Base-by-base conservation (phyloP, 345 rosid species). In the Hibiscus tridactylites region DNA sequence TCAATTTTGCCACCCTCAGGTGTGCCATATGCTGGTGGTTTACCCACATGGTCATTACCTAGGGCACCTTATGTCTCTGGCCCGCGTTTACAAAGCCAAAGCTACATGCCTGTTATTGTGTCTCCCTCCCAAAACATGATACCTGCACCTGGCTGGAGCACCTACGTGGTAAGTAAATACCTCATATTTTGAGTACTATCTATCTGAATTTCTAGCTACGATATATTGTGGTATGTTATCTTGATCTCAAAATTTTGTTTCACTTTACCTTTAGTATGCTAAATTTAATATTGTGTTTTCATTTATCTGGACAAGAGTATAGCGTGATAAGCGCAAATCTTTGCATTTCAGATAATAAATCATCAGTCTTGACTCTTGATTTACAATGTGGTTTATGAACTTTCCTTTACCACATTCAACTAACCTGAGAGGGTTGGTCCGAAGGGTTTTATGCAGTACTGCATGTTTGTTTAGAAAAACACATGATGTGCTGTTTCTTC, bases 101-200 rank as follows among this genome's bases (percentile, higher is more conserved):
- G 80, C 37, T 87, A 82, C 71, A 76, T 87, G 83, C 91, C 94
- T 42, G 76, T 80, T 75, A 71, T 87, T 78, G 33, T 57, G 26
- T 57, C 61, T 26, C 87, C 91, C 28, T 74, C 91, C 62, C 94
- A 83, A 73, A 81, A 84, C 75, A 72, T 85, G 11, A 56, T 83
- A 47, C 81, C 92, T 71, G 84, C 84, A 16, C 88, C 82, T 53
- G 86, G 85, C 75, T 91, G 97, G 97, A 76, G 84, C 70, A 81
- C 88, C 44, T 91, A 86, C 76, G 67, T 83, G 94, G 97, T 91
- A 71, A 85, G 81, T 77, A 47, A 16, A 29, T 49, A 16, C 71
- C 9, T 67, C 26, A 7, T 67, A 49, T 67, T 24, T 61, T 62
- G 52, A 56, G 56, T 9, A 68, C 17, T 65, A 24, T 39, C 72